Base-by-base conservation (phyloP, 148 eudicot genomes). In the Polygonum aviculare region DNA sequence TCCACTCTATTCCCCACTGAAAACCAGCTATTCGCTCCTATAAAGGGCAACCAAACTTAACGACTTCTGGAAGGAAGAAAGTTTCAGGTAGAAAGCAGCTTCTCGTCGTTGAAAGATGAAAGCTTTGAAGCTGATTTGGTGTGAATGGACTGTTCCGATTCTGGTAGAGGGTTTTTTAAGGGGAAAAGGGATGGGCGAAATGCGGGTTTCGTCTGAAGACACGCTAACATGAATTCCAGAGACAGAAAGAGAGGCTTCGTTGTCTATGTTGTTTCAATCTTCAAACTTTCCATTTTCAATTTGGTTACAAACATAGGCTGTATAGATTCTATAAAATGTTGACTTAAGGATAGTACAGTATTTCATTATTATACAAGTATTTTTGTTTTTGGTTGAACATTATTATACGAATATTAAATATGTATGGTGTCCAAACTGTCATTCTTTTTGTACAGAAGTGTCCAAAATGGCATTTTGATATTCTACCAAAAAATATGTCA, bases 201-300 rank as follows among this genome's bases (percentile, higher is more conserved):
- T 8, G 36, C 15, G 72, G 45, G 45, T 67, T 67, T 18, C 72
- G 72, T 67, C 45, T 35, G 72, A 19, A 3, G 16, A 36, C 16
- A 67, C 36, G 72, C 72, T 15, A 67, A 33, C 15, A 33, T 67
- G 72, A 36, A 63, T 7, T 31, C 18, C 4, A 10, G 7, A 12
- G 69, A 33, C n/a, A 63, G 70, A 63, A 40, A 63, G 6, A 62
- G 40, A 14, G 70, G 19, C 8, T 10, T 65, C 41, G 9, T 35
- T 15, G 1, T 15, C 11, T 7, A 2, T 31, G 65, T n/a, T n/a
- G 35, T 21, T 65, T 65, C 19, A 65, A 36, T 12, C 15, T 65
- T 65, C 71, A 62, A 62, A 62, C 69, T n/a, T 55, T 5, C 62
- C 22, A 55, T 55, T 62, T 62, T 62, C 69, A 62, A 62, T 31